Percentiles rank a stretch among this genome's conserved stretches.
Evolutionary conservation across 2,329 filamentous ascomycete species (phyloP).

Genomic region (Pseudogymnoascus sp.): DNA sequence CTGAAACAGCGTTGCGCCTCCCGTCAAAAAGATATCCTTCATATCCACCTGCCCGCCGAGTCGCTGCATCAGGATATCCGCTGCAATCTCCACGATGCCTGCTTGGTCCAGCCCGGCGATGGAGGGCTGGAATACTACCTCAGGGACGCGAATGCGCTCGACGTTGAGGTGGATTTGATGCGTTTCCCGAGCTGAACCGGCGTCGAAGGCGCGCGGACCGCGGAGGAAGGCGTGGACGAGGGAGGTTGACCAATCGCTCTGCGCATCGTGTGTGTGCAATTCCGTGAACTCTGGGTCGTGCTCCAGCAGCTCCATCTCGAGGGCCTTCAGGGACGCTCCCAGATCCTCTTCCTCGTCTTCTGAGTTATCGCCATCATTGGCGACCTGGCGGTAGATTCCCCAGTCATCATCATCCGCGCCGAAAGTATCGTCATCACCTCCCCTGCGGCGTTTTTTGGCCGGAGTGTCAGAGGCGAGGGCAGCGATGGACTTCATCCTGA

Average conservation of each 20-base stretch:
- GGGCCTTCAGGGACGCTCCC: constrained; percentile 57
- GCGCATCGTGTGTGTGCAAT: constrained; percentile 82
- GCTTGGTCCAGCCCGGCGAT: constrained; percentile 92
- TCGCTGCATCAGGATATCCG: constrained; percentile 81
- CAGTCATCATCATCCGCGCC: constrained; percentile 96
- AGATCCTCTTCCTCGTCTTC: constrained; percentile 90
- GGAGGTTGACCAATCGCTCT: constrained; percentile 90
- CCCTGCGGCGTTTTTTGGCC: constrained; percentile 72
- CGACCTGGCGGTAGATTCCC: constrained; percentile 92
- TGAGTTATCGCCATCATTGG: constrained; percentile 71
- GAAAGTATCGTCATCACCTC: constrained; percentile 91
- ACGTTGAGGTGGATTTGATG: constrained; percentile 94
- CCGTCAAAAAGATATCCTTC: constrained; percentile 84
- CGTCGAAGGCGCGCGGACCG: constrained; percentile 78
- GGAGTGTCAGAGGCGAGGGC: constrained; percentile 89
- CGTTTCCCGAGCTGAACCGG: constrained; percentile 67
- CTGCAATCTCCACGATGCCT: constrained; percentile 83
- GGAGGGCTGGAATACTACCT: constrained; percentile 85
- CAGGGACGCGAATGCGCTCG: constrained; percentile 86
- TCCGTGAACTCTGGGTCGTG: constrained; percentile 87
- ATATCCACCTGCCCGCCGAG: constrained; percentile 44
- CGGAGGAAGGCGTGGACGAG: constrained; percentile 84
- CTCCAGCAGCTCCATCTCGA: constrained; percentile 77
- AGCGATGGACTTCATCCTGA: constrained; percentile 96
- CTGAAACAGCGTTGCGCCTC: constrained; percentile 80